A percentile compares a stretch with the other conserved stretches of the same genome.
These are phyloP conservation scores for Calonectria hongkongensis DNA, from an alignment of 2,329 filamentous ascomycete genomes.

Conservation along the genomic window DNA sequence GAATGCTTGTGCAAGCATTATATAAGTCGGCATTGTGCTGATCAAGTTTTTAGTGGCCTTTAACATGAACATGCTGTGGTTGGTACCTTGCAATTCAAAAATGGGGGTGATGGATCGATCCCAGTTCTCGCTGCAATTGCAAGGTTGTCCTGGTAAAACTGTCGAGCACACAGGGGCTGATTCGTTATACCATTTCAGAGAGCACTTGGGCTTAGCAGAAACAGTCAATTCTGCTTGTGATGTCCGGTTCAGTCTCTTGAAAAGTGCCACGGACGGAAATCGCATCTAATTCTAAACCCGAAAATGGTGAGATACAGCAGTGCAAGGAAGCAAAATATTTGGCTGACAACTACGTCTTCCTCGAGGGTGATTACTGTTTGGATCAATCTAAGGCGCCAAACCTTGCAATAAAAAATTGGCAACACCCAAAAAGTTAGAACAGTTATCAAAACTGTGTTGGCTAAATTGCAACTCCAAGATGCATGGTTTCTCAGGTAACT, in stretches of 20 bases:
- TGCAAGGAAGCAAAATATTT: not conserved
- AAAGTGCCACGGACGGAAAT: not conserved
- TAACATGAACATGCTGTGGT: not conserved
- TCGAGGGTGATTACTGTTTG: not conserved
- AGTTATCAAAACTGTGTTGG: not conserved
- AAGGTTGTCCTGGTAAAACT: not conserved
- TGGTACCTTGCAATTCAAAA: not conserved
- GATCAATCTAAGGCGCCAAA: not conserved
- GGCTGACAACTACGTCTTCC: not conserved
- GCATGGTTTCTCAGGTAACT: no score
- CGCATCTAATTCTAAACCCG: not conserved
- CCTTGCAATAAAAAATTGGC: not conserved
- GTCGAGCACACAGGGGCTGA: not conserved
- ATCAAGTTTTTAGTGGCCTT: not conserved
- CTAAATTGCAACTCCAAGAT: not conserved
- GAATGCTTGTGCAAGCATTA: not conserved
- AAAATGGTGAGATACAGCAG: not conserved
- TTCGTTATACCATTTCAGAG: not conserved
- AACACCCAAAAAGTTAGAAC: not conserved
- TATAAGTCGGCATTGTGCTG: not conserved
- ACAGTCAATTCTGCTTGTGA: not conserved
- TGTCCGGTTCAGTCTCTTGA: not conserved
- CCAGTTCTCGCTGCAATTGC: conserved; percentile 4
- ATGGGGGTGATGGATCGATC: not conserved
- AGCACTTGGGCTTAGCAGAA: not conserved